These are phyloP conservation scores for Aspergillus hiratsukae DNA, from an alignment of 2,329 filamentous ascomycete species.

Conservation along the genomic window DNA sequence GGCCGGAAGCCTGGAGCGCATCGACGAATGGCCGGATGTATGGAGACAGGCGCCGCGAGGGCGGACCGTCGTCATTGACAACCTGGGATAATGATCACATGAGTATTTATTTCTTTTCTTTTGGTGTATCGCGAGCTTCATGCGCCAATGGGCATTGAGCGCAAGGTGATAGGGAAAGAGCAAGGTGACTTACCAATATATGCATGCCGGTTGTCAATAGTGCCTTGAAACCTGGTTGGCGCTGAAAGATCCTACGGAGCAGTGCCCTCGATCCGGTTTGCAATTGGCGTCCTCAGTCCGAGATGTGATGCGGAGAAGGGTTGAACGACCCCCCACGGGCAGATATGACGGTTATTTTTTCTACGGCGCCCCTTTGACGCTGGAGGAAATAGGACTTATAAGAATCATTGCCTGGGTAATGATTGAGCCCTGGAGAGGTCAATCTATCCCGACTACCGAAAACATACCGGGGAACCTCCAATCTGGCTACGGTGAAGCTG, in stretches of 20 bases:
- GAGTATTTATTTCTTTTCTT: constrained; percentile 2
- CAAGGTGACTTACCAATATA: constrained; percentile 40
- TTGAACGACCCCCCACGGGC: neutral
- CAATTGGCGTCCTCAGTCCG: neutral
- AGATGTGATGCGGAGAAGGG: neutral
- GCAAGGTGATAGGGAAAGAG: constrained; percentile 5
- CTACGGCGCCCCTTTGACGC: neutral
- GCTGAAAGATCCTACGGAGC: neutral
- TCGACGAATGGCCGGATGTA: constrained; percentile 69
- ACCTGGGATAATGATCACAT: constrained; percentile 21
- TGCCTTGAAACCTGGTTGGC: constrained; percentile 7
- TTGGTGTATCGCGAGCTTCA: neutral
- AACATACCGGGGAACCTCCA: constrained; percentile 18
- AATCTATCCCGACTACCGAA: constrained; percentile 14
- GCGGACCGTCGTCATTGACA: constrained; percentile 71
- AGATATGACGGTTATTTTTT: neutral
- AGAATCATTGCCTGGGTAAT: constrained; percentile 11
- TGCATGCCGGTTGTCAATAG: constrained; percentile 33
- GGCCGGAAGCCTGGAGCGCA: constrained; percentile 65
- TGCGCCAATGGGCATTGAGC: constrained; percentile 1
- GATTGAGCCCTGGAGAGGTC: constrained; percentile 14
- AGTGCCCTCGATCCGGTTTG: neutral
- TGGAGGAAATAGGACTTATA: constrained; percentile 17
- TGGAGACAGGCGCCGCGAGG: constrained; percentile 66
- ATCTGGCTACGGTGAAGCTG: constrained; percentile 28